Evolutionary conservation across 306 rosid species (phyloP), one percentile per base, ranked within the genome.

Genomic region (Trichosanthes truncata): DNA sequence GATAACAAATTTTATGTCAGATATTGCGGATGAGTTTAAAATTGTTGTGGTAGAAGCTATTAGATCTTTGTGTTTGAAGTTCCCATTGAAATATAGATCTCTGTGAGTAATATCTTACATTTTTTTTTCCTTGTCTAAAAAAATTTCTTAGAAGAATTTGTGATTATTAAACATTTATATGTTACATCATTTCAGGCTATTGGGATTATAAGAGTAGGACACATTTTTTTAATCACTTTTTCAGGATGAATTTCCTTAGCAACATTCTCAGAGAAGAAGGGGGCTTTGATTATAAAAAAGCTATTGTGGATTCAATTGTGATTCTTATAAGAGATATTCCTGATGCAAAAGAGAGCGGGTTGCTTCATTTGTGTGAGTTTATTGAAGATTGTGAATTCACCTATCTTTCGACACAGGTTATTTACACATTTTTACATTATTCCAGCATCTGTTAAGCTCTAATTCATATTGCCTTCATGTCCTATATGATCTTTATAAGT

Each of bases 261-360:
- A 95, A 87, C 87, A 95, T 95, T 87, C 99, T 95, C 33, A 85
- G 99, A 84, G 99, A 95, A 85, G 99, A 95, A 91, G 99, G 99
- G 31, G 99, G 99, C 20, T 95, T 95, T 83, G 99, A 95, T 73
- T 95, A 95, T 86, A 95, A 95, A 89, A 95, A 95, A 84, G 97
- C 99, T 83, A 95, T 95, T 77, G 95, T 95, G 41, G 99, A 93
- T 84, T 95, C 99, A 67, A 95, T 95, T 83, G 99, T 95, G 79
- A 95, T 93, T 79, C 97, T 95, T 38, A 95, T 95, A 72, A 88
- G 97, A 84, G 99, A 95, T 84, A 93, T 95, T 60, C 97, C 97
- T 17, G 99, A 95, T 43, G 97, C 99, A 68, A 95, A 95, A 83
- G 99, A 95, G 84, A 87, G 88, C 52, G 99, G 99, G 79, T 83